A percentile compares a stretch with the other conserved stretches of the same genome.
Conservation (phyloP, 495 filamentous ascomycete genomes). For the Daldinia bambusicola region DNA sequence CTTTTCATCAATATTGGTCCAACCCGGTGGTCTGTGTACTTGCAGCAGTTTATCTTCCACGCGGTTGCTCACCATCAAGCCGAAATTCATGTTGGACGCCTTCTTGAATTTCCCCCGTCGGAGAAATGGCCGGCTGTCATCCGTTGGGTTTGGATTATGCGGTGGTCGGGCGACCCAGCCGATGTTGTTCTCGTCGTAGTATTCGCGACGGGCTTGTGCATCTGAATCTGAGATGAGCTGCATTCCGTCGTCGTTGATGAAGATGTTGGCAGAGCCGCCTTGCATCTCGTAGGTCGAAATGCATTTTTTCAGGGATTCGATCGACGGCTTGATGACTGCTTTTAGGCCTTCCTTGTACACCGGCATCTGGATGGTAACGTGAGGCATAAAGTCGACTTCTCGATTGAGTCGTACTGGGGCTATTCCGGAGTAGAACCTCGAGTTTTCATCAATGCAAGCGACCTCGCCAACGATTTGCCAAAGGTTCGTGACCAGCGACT, state of each 20-base stretch:
- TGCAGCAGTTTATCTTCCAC: conserved; percentile 67
- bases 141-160: conserved; percentile 63
- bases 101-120: conserved; percentile 78
- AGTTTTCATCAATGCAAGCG: conserved; percentile 64
- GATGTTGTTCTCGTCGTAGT: conserved; percentile 71
- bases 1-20: conserved; percentile 64
- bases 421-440: conserved; percentile 68
- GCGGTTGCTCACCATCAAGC: conserved; percentile 65
- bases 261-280: conserved; percentile 76
- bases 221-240: conserved; percentile 67
- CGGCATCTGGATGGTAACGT: conserved; percentile 79
- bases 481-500: conserved; percentile 64
- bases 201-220: conserved; percentile 66
- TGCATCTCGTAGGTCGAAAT: conserved; percentile 76
- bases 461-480: conserved; percentile 70
- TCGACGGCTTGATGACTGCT: conserved; percentile 70
- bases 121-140: conserved; percentile 57
- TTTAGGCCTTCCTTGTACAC: conserved; percentile 78
- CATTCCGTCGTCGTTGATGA: conserved; percentile 77
- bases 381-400: conserved; percentile 60
- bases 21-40: conserved; percentile 54
- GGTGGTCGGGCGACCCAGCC: conserved; percentile 69
- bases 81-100: conserved; percentile 80
- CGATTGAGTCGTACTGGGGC: conserved; percentile 61
- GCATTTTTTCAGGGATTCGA: conserved; percentile 69